Conservation (phyloP, 1,284 basidiomycete genomes). For the Ganoderma boninense region DNA sequence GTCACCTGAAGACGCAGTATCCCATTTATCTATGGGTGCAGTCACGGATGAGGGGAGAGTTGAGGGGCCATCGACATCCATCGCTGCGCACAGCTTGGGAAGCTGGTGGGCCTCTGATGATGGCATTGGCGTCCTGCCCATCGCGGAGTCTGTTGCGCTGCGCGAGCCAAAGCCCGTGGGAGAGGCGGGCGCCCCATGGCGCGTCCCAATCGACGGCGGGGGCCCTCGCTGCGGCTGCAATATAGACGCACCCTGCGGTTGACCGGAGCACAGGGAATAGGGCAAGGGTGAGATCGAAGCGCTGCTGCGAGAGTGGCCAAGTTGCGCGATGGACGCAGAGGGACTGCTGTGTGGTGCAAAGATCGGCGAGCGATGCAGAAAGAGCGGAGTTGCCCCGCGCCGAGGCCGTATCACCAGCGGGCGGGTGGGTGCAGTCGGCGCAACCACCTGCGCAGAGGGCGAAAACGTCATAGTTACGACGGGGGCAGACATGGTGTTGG, state of each 20-base stretch:
- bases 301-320: slow-evolving; percentile 2
- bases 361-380: slow-evolving; percentile 25
- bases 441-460: slow-evolving; percentile 14
- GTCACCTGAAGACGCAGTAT: not conserved
- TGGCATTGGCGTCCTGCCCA: not conserved
- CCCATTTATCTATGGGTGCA: not conserved
- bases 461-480: slow-evolving; percentile 22
- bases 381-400: slow-evolving; percentile 22
- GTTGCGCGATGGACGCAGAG: slow-evolving; percentile 7
- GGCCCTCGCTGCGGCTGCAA: slow-evolving; percentile 8
- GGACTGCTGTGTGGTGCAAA: slow-evolving; percentile 6
- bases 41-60: not conserved
- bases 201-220: not conserved
- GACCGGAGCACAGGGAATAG: not conserved
- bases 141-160: slow-evolving; percentile 2
- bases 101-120: slow-evolving; percentile 3
- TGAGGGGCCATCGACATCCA: slow-evolving; percentile 8
- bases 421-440: slow-evolving; percentile 13
- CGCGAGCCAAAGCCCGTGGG: not conserved
- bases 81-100: not conserved
- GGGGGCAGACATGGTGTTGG: slow-evolving; percentile 24
- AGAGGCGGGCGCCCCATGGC: slow-evolving; percentile 6
- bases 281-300: not conserved
- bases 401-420: slow-evolving; percentile 22
- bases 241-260: slow-evolving; percentile 1